Evolutionary conservation across 2,329 filamentous ascomycete genomes (phyloP).

Genomic region (Fusarium scirpi): DNA sequence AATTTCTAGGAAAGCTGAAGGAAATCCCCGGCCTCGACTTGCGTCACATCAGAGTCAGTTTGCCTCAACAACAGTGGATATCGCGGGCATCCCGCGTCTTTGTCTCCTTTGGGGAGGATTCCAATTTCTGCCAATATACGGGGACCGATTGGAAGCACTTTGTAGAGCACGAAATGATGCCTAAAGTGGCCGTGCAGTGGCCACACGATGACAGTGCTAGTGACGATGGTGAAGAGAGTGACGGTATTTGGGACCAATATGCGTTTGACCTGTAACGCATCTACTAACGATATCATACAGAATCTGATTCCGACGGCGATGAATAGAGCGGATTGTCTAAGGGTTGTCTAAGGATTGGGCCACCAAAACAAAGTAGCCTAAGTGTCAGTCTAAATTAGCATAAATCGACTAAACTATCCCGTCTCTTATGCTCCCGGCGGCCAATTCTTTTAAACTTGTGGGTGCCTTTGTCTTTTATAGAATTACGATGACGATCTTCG

Average conservation of each 20-base stretch:
- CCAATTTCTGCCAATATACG: conserved; percentile 43
- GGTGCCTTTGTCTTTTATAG: no score
- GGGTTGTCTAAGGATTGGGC: neutral
- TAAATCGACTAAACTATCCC: no score
- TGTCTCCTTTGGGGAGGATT: conserved; percentile 29
- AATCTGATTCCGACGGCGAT: conserved; percentile 11
- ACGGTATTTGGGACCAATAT: conserved; percentile 49
- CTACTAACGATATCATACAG: conserved; percentile 36
- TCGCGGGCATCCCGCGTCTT: conserved; percentile 11
- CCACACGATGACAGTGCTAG: conserved; percentile 25
- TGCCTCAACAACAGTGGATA: conserved; percentile 46
- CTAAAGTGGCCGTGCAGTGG: conserved; percentile 33
- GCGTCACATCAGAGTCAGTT: conserved; percentile 49
- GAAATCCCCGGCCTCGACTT: conserved; percentile 51
- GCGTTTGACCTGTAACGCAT: conserved; percentile 42
- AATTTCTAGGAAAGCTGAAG: conserved; percentile 53
- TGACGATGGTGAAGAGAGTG: conserved; percentile 34
- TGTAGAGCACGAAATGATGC: conserved; percentile 47
- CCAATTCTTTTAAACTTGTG: no score
- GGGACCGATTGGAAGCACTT: conserved; percentile 54
- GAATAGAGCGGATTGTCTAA: neutral
- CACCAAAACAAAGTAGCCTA: no score
- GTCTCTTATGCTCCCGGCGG: no score
- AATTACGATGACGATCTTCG: no score
- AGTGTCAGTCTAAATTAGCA: no score